Evolutionary conservation across 2,329 filamentous ascomycete species (phyloP), one percentile per base, ranked within the genome.

Genomic region (Aulographum hederae): DNA sequence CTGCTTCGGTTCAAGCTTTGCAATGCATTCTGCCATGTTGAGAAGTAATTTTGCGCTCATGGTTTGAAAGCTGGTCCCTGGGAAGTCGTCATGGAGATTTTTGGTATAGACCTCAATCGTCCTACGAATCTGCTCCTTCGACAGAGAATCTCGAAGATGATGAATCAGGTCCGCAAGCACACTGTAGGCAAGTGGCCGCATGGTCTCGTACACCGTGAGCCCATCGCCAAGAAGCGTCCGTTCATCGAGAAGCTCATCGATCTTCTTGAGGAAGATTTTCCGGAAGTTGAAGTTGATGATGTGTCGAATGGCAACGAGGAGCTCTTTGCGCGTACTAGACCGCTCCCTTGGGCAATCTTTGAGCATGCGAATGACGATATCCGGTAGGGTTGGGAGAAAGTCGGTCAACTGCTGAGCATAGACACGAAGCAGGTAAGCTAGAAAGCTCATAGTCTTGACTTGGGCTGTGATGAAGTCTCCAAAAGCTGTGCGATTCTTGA

Each of bases 201-300:
- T 89, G 0, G 84, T 92, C 55, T 98, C 86, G 47, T 95, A 91
- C 0, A 95, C 89, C 0, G 89, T 98, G 32, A 98, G 59, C 0
- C 89, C 89, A 55, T 98, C 89, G 8, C 89, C 91, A 34, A 95
- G 92, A 34, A 99, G 57, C 0, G 85, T 95, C 43, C 81, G 69
- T 58, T 95, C 85, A 41, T 99, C 89, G 28, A 99, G 60, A 21
- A 99, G 65, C 48, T 94, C 84, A 42, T 95, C 84, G 41, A 99
- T 94, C 53, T 92, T 92, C 23, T 74, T 74, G 17, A 95, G 58
- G 48, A 98, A 98, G 33, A 95, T 92, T 48, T 84, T 86, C 34
- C 89, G 67, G 44, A 94, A 95, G 48, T 95, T 95, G 57, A 95
- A 95, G 56, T 95, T 98, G 53, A 98, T 94, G 43, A 98, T 94